Evolutionary conservation across 2,329 filamentous ascomycete species (phyloP).

Genomic region (Verticillium klebahnii): DNA sequence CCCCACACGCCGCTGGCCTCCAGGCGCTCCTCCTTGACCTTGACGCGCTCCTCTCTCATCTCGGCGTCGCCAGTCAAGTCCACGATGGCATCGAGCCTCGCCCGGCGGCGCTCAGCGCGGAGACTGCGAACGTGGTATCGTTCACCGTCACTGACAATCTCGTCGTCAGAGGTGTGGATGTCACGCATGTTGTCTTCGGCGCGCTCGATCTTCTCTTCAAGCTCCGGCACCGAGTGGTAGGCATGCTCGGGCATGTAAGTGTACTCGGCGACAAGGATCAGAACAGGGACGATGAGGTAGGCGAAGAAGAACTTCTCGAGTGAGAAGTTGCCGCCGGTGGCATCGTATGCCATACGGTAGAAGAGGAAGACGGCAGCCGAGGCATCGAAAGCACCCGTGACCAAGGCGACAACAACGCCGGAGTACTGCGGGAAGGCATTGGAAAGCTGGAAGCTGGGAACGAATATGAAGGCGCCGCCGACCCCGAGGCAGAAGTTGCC

Average conservation of each 20-base stretch:
- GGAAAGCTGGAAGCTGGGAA: constrained; percentile 60
- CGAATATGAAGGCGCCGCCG: constrained; percentile 60
- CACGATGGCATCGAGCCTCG: constrained; percentile 57
- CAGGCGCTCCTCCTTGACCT: constrained; percentile 53
- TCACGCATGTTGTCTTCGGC: constrained; percentile 30
- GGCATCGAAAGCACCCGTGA: constrained; percentile 62
- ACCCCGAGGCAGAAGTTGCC: constrained; percentile 57
- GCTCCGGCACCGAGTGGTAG: constrained; percentile 32
- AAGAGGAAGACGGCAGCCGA: constrained; percentile 58
- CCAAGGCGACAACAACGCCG: constrained; percentile 54
- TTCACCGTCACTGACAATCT: constrained; percentile 43
- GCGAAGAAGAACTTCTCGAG: constrained; percentile 34
- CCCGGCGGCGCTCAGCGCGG: constrained; percentile 47
- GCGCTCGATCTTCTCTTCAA: constrained; percentile 33
- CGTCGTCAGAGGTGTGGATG: constrained; percentile 50
- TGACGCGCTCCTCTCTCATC: constrained; percentile 47
- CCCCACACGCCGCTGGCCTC: constrained; percentile 64
- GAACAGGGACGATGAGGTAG: constrained; percentile 27
- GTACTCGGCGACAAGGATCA: constrained; percentile 30
- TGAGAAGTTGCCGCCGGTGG: constrained; percentile 25
- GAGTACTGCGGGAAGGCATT: constrained; percentile 59
- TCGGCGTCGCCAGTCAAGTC: constrained; percentile 54
- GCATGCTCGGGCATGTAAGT: constrained; percentile 31
- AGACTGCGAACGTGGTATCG: constrained; percentile 35
- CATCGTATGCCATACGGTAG: constrained; percentile 52